A percentile compares a stretch with the other conserved stretches of the same genome.
phyloP scores from a whole-genome alignment of 164 flowering plant species.

The Nymphaea colorata region DNA sequence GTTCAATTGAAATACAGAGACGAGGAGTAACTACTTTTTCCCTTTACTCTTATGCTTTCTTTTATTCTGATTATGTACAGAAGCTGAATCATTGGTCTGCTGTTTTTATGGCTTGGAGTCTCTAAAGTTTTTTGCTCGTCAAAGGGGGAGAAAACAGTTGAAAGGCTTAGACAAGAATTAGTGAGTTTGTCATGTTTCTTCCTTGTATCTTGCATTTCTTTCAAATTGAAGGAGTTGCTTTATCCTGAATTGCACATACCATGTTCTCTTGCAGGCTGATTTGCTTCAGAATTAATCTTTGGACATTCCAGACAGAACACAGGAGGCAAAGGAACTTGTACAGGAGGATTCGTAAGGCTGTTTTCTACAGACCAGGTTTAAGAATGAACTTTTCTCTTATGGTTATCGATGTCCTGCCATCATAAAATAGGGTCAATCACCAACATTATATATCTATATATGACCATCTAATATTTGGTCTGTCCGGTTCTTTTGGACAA shows the following conservation, averaged over 20 bases:
- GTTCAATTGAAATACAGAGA: slow-evolving; percentile 81
- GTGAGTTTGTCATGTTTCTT: neutral
- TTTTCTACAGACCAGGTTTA: too few species aligned
- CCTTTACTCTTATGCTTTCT: neutral
- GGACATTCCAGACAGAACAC: neutral
- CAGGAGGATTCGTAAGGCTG: neutral
- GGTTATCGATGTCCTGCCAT: too few species aligned
- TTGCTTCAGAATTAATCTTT: neutral
- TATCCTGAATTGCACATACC: neutral
- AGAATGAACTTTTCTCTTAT: too few species aligned
- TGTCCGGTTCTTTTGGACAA: too few species aligned
- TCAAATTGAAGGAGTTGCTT: neutral
- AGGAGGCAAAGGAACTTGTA: neutral
- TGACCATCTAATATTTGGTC: too few species aligned
- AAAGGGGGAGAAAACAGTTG: neutral
- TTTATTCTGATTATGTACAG: neutral
- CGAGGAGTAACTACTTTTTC: slow-evolving; percentile 32
- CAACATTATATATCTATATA: too few species aligned
- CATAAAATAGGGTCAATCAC: too few species aligned
- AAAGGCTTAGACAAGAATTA: neutral
- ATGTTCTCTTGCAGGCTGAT: neutral
- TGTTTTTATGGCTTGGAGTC: neutral
- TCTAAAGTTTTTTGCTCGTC: neutral
- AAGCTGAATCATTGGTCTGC: neutral
- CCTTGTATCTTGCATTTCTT: too few species aligned